Conservation (phyloP, 2,329 filamentous ascomycete species). For the Penicillium rolfsii region DNA sequence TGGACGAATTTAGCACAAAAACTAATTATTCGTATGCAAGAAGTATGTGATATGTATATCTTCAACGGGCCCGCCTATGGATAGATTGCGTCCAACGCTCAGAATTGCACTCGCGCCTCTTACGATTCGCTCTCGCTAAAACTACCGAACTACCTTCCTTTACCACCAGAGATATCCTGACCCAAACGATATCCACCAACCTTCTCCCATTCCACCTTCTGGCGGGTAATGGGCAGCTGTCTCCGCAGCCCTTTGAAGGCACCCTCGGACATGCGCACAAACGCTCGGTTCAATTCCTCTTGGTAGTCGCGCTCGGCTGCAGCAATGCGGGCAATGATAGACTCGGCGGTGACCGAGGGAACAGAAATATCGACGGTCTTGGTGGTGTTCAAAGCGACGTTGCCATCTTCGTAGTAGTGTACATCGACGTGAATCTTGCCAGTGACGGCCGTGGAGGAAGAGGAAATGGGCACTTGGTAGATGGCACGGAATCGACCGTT, state of each 20-base stretch:
- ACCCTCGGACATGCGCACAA: slow-evolving; percentile 84
- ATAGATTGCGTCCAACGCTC: slow-evolving; percentile 5
- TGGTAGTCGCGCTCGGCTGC: slow-evolving; percentile 88
- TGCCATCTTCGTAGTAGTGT: slow-evolving; percentile 99
- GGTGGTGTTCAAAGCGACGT: slow-evolving; percentile 88
- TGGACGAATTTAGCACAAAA: neutral
- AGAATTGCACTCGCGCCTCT: slow-evolving; percentile 1
- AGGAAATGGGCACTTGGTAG: slow-evolving; percentile 77
- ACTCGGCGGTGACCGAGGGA: slow-evolving; percentile 64
- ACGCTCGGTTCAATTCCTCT: slow-evolving; percentile 90
- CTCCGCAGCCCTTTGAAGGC: slow-evolving; percentile 91
- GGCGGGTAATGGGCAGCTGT: slow-evolving; percentile 92
- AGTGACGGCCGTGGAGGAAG: slow-evolving; percentile 61
- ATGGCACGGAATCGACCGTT: slow-evolving; percentile 94
- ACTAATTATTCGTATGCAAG: neutral
- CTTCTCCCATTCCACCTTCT: slow-evolving; percentile 99
- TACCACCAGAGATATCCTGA: slow-evolving; percentile 75
- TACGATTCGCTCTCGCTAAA: neutral
- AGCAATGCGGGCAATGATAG: slow-evolving; percentile 79
- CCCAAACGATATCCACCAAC: slow-evolving; percentile 88
- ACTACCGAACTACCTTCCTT: slow-evolving; percentile 31
- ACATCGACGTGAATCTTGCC: slow-evolving; percentile 91
- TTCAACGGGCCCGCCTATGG: slow-evolving; percentile 3
- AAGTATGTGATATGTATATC: slow-evolving; percentile 5
- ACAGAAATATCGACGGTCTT: slow-evolving; percentile 70